These are phyloP conservation scores for Achaetomiella virescens DNA, from an alignment of 495 filamentous ascomycete genomes.

Conservation along the genomic window DNA sequence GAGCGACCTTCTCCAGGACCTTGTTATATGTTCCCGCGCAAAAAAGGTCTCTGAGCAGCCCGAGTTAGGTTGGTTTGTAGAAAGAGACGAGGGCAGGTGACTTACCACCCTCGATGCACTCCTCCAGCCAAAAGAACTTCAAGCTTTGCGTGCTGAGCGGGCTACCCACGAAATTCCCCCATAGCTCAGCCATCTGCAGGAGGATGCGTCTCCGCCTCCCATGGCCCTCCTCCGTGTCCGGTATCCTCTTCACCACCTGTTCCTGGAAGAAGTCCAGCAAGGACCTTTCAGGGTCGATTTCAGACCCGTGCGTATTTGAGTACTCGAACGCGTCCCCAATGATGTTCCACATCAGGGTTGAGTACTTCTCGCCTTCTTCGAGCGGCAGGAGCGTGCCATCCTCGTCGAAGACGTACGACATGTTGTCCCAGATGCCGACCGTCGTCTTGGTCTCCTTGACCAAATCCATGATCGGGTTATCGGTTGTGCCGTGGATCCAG, in stretches of 20 bases:
- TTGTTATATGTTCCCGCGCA: slow-evolving; percentile 78
- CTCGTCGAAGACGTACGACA: slow-evolving; percentile 54
- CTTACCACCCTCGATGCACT: slow-evolving; percentile 83
- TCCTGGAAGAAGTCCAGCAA: slow-evolving; percentile 71
- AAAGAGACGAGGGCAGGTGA: slow-evolving; percentile 1
- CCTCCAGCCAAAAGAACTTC: slow-evolving; percentile 92
- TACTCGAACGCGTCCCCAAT: slow-evolving; percentile 73
- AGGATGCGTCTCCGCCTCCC: slow-evolving; percentile 48
- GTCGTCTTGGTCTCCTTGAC: slow-evolving; percentile 61
- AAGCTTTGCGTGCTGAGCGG: slow-evolving; percentile 71
- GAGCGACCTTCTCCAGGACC: slow-evolving; percentile 63
- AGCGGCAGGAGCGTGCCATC: slow-evolving; percentile 53
- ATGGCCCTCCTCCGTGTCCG: slow-evolving; percentile 39
- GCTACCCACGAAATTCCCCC: slow-evolving; percentile 86
- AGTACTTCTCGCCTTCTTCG: slow-evolving; percentile 46
- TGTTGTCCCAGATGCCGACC: slow-evolving; percentile 52
- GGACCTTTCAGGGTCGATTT: slow-evolving; percentile 60
- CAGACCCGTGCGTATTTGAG: slow-evolving; percentile 59
- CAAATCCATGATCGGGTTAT: slow-evolving; percentile 79
- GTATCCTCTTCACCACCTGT: slow-evolving; percentile 49
- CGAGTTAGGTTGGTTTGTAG: slow-evolving; percentile 4
- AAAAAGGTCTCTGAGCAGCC: slow-evolving; percentile 63
- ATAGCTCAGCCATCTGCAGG: slow-evolving; percentile 63
- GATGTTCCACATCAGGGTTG: slow-evolving; percentile 68
- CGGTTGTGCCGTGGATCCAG: slow-evolving; percentile 86